Base-by-base conservation (phyloP, 345 rosid genomes). In the Lepidium africanum region DNA sequence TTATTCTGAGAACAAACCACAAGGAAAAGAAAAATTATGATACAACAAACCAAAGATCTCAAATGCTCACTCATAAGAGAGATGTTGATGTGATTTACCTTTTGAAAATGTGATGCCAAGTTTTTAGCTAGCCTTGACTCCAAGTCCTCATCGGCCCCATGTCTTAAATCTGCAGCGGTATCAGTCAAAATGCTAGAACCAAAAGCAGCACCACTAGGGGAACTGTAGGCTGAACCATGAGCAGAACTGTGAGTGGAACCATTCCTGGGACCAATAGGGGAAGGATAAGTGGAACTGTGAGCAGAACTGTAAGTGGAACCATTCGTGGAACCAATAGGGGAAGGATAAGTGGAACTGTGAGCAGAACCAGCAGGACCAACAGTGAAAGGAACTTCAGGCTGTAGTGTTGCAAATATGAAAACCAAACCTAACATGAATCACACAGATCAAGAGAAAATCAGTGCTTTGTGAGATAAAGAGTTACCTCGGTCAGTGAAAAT, bases 401-500 rank as follows among this genome's bases (percentile, higher is more conserved):
- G 81, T 45, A 85, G 59, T 33, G 84, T 86, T 91, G 46, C 30
- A 12, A 35, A 47, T 13, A 37, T 50, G 4, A 9, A 42, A 17
- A 51, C 14, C 70, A 25, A 49, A 35, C 46, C 1, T 25, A 51
- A 59, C 13, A 27, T 12, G 11, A 52, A 27, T n/a, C 57, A 52
- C 37, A 52, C 6, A 1, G 27, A 3, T 35, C 9, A 56, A 55
- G 15, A 43, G 17, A 54, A 53, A 1, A 33, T 35, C 6, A 41
- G 10, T 48, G 40, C 33, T 39, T 37, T 38, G 12, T 49, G 32
- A 59, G 23, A 67, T 38, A 30, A 15, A 9, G 23, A 50, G 23
- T 60, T 78, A 88, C 98, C 91, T 88, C 97, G 30, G 84, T 71
- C 81, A 87, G 72, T 59, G 91, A 79, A 55, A 77, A 86, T 75